Evolutionary conservation across 2,329 filamentous ascomycete species (phyloP), one percentile per base, ranked within the genome.

Genomic region (Chrysoporthe cubensis): DNA sequence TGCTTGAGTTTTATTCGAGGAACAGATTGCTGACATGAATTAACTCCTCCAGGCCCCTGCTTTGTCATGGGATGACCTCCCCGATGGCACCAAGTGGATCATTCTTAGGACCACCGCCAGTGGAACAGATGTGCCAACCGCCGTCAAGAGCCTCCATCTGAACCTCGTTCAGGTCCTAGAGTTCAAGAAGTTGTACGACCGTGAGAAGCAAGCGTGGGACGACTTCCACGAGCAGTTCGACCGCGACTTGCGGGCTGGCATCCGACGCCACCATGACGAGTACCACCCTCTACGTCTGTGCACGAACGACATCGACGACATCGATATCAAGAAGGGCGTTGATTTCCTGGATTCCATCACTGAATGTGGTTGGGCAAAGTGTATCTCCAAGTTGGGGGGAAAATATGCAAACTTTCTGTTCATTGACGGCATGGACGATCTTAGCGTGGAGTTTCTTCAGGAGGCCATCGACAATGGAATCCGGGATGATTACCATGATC

Each of bases 1-100:
- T 18, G 2, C 16, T 7, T 16, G 18, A n/a, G n/a, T 14, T 37
- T 11, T 3, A 3, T 21, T 2, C 34, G 40, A 11, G 56, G 13
- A 26, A 37, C 13, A 52, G 37, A 14, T 54, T 43, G 34, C 64
- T 66, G 18, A 68, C 34, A 44, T 34, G 11, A 13, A 13, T 18
- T 7, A 34, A n/a, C 16, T 18, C 18, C 11, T 21, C 14, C 26
- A 68, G 57, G 5, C n/a, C n/a, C 57, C 40, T 32, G 40, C 42
- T 26, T 21, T 14, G 58, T 32, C 66, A 34, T 76, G 74, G 74
- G 13, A 62, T 0, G 57, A 67, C 42, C 71, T 76, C 13, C 56
- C 71, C 4, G 60, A 71, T 21, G 67, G 68, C 21, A 69, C 73
- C 62, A 71, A 74, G 62, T 73, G 71, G 32, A 66, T 72, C 40